Percentiles rank a stretch among this genome's conserved stretches.
phyloP scores from a whole-genome alignment of 2,329 filamentous ascomycete genomes.

The Colletotrichum tanaceti region DNA sequence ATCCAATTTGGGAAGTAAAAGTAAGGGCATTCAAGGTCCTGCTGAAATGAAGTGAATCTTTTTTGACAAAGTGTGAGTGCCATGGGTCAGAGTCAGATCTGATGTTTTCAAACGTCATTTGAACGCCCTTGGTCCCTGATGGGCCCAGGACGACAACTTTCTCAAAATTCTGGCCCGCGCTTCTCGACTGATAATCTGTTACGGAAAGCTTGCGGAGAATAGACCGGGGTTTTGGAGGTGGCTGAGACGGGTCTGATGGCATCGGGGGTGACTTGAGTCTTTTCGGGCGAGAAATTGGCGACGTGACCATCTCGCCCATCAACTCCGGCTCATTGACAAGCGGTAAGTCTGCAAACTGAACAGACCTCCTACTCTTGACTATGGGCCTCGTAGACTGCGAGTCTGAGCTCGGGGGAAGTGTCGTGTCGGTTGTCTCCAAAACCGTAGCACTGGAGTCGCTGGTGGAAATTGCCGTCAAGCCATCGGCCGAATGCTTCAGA shows the following conservation, averaged over 20 bases:
- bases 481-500: constrained; percentile 22
- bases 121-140: constrained; percentile 14
- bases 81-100: constrained; percentile 41
- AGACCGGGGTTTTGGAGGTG: background rate
- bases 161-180: constrained; percentile 13
- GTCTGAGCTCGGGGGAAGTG: constrained; percentile 3
- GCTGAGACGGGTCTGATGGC: constrained; percentile 7
- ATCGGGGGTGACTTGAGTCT: constrained; percentile 30
- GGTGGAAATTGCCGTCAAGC: background rate
- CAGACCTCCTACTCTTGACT: constrained; percentile 44
- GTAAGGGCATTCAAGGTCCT: constrained; percentile 51
- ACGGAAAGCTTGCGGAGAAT: constrained; percentile 28
- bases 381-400: constrained; percentile 3
- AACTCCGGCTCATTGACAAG: constrained; percentile 45
- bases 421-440: constrained; percentile 3
- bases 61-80: constrained; percentile 45
- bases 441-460: constrained; percentile 26
- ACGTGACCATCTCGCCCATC: constrained; percentile 39
- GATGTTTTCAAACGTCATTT: constrained; percentile 38
- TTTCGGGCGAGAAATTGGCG: constrained; percentile 31
- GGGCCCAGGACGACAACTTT: constrained; percentile 35
- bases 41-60: constrained; percentile 48
- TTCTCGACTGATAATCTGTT: constrained; percentile 29
- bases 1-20: constrained; percentile 42
- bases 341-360: constrained; percentile 48